phyloP scores from a whole-genome alignment of 2,329 filamentous ascomycete genomes.

The Tolypocladium cylindrosporum region DNA sequence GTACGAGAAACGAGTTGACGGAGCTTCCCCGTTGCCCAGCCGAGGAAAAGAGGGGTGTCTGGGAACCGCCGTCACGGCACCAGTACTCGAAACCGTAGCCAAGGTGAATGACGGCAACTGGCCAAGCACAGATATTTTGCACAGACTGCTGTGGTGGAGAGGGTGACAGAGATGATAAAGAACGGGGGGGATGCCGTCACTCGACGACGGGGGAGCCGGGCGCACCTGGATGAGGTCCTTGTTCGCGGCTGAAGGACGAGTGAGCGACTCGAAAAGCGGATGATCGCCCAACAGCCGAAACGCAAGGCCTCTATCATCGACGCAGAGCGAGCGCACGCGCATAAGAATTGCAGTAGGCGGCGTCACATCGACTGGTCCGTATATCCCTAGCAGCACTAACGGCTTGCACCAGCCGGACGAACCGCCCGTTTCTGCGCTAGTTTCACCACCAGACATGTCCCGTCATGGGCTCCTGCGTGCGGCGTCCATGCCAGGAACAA shows the following conservation, averaged over 20 bases:
- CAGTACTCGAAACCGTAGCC: background rate
- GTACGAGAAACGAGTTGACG: background rate
- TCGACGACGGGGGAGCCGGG: background rate
- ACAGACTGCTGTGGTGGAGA: background rate
- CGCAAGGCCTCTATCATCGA: background rate
- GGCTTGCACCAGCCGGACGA: background rate
- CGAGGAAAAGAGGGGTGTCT: background rate
- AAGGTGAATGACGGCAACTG: background rate
- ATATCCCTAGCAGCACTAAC: background rate
- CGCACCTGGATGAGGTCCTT: background rate
- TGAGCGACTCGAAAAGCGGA: background rate
- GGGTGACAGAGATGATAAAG: background rate
- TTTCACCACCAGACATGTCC: background rate
- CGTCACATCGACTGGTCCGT: background rate
- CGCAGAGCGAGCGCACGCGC: background rate
- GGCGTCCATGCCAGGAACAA: background rate
- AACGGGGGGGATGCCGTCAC: background rate
- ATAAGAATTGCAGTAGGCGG: background rate
- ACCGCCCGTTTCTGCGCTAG: constrained; percentile 1
- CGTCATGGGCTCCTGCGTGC: too few species aligned
- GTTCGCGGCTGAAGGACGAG: background rate
- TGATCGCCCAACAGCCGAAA: background rate
- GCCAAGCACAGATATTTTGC: background rate
- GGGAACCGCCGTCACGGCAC: background rate
- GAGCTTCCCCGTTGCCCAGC: background rate